Conservation (phyloP, 2,329 filamentous ascomycete species). For the Fulvia fulva region DNA sequence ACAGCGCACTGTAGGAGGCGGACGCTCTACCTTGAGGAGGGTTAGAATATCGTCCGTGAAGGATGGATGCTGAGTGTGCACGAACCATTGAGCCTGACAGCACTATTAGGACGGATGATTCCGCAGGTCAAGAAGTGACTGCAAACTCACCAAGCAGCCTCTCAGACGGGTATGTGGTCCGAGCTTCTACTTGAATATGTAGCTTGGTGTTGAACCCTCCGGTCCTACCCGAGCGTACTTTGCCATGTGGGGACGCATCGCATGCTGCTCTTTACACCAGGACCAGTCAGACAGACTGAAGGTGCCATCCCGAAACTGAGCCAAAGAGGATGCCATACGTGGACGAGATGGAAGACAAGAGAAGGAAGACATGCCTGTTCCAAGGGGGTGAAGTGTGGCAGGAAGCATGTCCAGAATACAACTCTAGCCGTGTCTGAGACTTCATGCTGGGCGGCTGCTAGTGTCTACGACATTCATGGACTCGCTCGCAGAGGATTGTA, state of each 20-base stretch:
- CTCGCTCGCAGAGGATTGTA: too few species aligned
- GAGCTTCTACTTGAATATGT: background rate
- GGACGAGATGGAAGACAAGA: too few species aligned
- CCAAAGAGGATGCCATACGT: too few species aligned
- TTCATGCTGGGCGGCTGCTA: too few species aligned
- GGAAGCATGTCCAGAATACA: too few species aligned
- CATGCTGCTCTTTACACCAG: too few species aligned
- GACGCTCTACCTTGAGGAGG: constrained; percentile 20
- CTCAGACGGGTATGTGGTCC: background rate
- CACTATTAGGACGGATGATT: background rate
- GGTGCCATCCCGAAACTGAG: too few species aligned
- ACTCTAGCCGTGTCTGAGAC: too few species aligned
- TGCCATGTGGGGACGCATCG: background rate
- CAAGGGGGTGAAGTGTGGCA: too few species aligned
- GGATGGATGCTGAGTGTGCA: background rate
- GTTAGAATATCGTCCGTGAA: background rate
- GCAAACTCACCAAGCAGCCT: constrained; percentile 3
- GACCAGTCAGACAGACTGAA: too few species aligned
- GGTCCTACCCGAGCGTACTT: background rate
- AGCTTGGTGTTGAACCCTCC: background rate
- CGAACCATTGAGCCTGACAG: background rate
- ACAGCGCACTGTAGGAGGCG: constrained; percentile 13
- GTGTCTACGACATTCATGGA: too few species aligned
- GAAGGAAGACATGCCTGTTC: too few species aligned
- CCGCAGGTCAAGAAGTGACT: background rate